Percentiles rank a stretch among this genome's conserved stretches.
phyloP scores from a whole-genome alignment of 345 rosid genomes.

The Noccaea bulbosa region DNA sequence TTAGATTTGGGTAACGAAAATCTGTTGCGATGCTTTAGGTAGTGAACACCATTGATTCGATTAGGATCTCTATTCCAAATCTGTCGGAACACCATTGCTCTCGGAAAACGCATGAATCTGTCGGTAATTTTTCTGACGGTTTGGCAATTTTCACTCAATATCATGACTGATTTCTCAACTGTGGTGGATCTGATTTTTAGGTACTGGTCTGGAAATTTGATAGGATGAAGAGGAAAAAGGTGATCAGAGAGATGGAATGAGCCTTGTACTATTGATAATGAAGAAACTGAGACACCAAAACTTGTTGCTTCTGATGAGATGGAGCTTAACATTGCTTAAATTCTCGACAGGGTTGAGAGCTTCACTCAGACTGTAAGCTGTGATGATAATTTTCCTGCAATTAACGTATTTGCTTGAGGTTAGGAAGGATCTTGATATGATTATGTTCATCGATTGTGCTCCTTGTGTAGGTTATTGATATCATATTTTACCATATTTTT shows the following conservation, averaged over 20 bases:
- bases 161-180: slow-evolving; percentile 8
- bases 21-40: slow-evolving; percentile 4
- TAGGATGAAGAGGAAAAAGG: slow-evolving; percentile 61
- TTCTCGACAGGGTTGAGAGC: slow-evolving; percentile 74
- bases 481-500: too few relatives aligned
- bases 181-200: slow-evolving; percentile 9
- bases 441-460: too few relatives aligned
- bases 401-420: neutral
- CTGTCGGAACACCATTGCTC: too few relatives aligned
- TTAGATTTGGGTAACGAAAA: slow-evolving; percentile 11
- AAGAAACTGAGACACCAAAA: slow-evolving; percentile 56
- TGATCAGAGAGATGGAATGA: slow-evolving; percentile 42
- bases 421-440: too few relatives aligned
- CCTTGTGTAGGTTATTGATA: too few relatives aligned
- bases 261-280: slow-evolving; percentile 50
- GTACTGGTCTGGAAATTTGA: slow-evolving; percentile 5
- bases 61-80: slow-evolving; percentile 20
- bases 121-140: slow-evolving; percentile 48
- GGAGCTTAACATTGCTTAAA: slow-evolving; percentile 61
- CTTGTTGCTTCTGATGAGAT: slow-evolving; percentile 76
- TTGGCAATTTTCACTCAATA: slow-evolving; percentile 18
- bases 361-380: slow-evolving; percentile 72
- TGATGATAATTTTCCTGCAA: neutral
- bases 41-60: neutral
- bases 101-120: slow-evolving; percentile 68